Conservation (phyloP, 2,329 filamentous ascomycete genomes). For the Botrytis fabae region DNA sequence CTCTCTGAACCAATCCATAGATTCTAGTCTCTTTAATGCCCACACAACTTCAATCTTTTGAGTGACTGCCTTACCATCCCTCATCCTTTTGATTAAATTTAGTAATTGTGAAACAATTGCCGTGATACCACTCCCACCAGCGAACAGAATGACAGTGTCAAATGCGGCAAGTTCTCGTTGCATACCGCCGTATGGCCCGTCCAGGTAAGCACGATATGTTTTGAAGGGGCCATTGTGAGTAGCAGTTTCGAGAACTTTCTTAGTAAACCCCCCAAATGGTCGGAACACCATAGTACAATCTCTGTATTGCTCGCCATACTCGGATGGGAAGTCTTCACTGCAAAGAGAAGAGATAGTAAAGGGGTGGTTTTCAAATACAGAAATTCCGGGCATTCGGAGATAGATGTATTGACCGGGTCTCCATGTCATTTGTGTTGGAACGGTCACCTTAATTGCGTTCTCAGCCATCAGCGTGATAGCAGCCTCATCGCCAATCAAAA, state of each 20-base stretch:
- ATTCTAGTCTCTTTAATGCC: constrained; percentile 86
- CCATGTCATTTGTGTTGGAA: constrained; percentile 92
- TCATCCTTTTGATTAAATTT: constrained; percentile 94
- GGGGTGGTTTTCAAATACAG: constrained; percentile 87
- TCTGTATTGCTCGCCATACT: constrained; percentile 82
- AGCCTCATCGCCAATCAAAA: constrained; percentile 87
- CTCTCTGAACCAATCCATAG: constrained; percentile 97
- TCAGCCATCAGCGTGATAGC: constrained; percentile 87
- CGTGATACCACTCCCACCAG: constrained; percentile 92
- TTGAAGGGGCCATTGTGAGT: constrained; percentile 85
- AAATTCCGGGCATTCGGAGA: constrained; percentile 89
- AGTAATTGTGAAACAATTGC: constrained; percentile 88
- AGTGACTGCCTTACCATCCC: constrained; percentile 90
- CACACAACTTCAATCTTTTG: constrained; percentile 91
- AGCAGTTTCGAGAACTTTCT: constrained; percentile 77
- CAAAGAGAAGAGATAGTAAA: constrained; percentile 94
- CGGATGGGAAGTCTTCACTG: constrained; percentile 89
- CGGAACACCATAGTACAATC: constrained; percentile 91
- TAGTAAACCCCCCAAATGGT: constrained; percentile 88
- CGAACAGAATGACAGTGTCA: constrained; percentile 89
- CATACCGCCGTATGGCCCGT: constrained; percentile 95
- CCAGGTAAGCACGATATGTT: constrained; percentile 88
- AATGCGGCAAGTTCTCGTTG: constrained; percentile 85
- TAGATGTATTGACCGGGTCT: constrained; percentile 93
- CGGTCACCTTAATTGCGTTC: constrained; percentile 92